These are phyloP conservation scores for Puccinia hordei DNA, from an alignment of 1,284 basidiomycete genomes.

Conservation along the genomic window DNA sequence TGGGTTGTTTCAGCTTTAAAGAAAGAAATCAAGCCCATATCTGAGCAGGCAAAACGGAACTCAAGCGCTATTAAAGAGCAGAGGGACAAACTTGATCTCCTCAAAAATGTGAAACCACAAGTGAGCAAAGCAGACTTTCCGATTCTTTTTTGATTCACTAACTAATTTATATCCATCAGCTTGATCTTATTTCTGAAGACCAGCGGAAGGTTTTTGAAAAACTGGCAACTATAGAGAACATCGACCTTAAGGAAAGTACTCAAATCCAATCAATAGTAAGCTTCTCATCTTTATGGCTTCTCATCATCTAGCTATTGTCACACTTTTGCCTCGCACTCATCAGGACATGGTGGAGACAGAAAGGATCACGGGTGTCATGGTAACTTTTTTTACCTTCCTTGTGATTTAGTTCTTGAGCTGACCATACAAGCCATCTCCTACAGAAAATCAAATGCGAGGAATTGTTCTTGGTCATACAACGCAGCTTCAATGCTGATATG, in stretches of 20 bases:
- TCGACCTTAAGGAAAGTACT: not conserved
- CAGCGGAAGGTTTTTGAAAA: not conserved
- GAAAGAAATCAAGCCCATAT: slow-evolving; percentile 2
- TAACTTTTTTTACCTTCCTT: no score
- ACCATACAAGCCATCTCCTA: no score
- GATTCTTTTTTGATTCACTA: not conserved
- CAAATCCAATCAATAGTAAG: not conserved
- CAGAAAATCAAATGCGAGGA: no score
- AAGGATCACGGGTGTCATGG: no score
- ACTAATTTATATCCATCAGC: not conserved
- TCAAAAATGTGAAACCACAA: not conserved
- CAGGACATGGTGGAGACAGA: no score
- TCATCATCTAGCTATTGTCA: not conserved
- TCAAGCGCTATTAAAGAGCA: not conserved
- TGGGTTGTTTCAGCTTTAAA: not conserved
- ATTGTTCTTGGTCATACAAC: not conserved
- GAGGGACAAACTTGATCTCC: not conserved
- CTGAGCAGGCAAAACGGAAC: not conserved
- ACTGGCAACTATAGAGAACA: not conserved
- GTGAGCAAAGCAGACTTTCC: not conserved
- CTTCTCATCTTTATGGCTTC: not conserved
- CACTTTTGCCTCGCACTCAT: not conserved
- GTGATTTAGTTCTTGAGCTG: no score
- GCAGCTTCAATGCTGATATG: not conserved
- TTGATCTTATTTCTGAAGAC: not conserved